These are phyloP conservation scores for Bipolaris bicolor DNA, from an alignment of 2,329 filamentous ascomycete species.

Conservation along the genomic window DNA sequence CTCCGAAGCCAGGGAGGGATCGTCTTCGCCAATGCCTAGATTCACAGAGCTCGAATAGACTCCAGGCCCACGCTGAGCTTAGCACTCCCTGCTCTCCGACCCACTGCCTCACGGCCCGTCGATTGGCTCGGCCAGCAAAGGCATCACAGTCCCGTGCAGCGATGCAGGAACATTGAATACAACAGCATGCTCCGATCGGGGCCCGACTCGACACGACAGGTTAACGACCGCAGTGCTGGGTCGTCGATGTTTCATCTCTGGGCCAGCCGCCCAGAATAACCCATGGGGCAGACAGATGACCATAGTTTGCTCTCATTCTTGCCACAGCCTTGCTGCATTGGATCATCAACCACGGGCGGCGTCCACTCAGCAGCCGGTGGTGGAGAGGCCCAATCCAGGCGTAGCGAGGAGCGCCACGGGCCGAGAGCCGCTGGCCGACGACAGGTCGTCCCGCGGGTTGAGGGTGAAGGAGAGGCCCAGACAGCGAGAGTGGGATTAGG, in stretches of 20 bases:
- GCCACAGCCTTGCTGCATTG: conserved; percentile 31
- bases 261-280: conserved; percentile 45
- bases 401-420: conserved; percentile 40
- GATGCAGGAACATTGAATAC: conserved; percentile 53
- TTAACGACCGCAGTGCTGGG: conserved; percentile 38
- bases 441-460: conserved; percentile 32
- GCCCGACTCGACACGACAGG: conserved; percentile 47
- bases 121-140: conserved; percentile 42
- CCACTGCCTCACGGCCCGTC: conserved; percentile 24
- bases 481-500: conserved; percentile 22
- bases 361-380: conserved; percentile 37
- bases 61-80: conserved; percentile 41
- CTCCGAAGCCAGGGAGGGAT: conserved; percentile 49
- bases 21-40: conserved; percentile 47
- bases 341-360: conserved; percentile 31
- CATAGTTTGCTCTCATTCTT: conserved; percentile 35
- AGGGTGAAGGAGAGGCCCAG: conserved; percentile 22
- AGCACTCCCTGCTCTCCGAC: conserved; percentile 46
- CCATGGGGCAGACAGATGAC: conserved; percentile 48
- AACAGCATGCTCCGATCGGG: conserved; percentile 43
- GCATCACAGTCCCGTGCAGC: conserved; percentile 48
- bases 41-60: conserved; percentile 44
- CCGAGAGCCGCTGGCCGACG: conserved; percentile 40
- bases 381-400: conserved; percentile 31
- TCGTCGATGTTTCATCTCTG: conserved; percentile 49